A percentile compares a stretch with the other conserved stretches of the same genome.
These are phyloP conservation scores for Fusarium sp. DNA, from an alignment of 2,329 filamentous ascomycete species.

Conservation along the genomic window DNA sequence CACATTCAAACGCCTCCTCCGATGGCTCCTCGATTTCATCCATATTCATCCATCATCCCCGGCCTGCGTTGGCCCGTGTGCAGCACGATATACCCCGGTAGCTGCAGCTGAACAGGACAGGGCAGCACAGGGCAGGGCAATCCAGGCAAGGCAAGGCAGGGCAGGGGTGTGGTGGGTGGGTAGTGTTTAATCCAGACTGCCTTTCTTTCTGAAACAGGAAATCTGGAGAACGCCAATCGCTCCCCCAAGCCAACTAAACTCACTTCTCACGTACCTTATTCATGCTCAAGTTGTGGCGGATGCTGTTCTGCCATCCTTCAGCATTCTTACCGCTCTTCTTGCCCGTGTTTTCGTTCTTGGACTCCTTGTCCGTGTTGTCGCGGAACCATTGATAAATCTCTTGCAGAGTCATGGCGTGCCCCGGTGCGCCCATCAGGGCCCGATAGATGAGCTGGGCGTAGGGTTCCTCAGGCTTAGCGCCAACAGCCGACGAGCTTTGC, in stretches of 20 bases:
- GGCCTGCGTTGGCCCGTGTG: slow-evolving; percentile 22
- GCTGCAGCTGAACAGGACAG: slow-evolving; percentile 2
- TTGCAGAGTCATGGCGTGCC: slow-evolving; percentile 80
- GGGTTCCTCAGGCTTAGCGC: slow-evolving; percentile 65
- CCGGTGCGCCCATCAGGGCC: slow-evolving; percentile 76
- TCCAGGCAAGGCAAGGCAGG: background rate
- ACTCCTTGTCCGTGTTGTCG: slow-evolving; percentile 82
- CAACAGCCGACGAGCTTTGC: background rate
- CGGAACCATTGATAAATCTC: slow-evolving; percentile 94
- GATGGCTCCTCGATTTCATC: background rate
- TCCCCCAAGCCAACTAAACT: background rate
- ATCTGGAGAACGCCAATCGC: slow-evolving; percentile 20
- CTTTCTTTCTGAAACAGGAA: slow-evolving; percentile 32
- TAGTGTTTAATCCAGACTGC: slow-evolving; percentile 3
- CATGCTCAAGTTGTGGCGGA: slow-evolving; percentile 96
- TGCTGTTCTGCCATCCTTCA: slow-evolving; percentile 94
- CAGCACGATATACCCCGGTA: slow-evolving; percentile 13
- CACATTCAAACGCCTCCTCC: background rate
- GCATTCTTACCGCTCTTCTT: slow-evolving; percentile 35
- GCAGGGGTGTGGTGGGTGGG: background rate
- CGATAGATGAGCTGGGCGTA: slow-evolving; percentile 87
- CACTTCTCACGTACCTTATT: slow-evolving; percentile 75
- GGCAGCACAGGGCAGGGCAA: background rate
- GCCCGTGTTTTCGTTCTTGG: slow-evolving; percentile 65
- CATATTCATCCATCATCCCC: background rate